Evolutionary conservation across 345 rosid genomes (phyloP).

Genomic region (Trapa bicornis): DNA sequence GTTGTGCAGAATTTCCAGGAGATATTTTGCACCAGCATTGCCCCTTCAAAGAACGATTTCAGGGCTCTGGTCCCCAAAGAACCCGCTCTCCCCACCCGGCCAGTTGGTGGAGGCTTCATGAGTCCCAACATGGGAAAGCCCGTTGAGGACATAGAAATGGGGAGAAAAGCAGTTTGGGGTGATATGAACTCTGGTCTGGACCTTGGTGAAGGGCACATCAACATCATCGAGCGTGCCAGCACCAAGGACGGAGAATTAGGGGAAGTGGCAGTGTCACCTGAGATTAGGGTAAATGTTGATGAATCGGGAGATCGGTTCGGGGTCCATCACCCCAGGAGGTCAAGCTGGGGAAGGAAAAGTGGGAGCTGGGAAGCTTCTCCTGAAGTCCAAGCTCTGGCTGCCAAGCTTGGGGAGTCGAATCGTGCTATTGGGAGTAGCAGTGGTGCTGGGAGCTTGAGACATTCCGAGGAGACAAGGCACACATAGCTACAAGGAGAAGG

Average conservation of each 20-base stretch:
- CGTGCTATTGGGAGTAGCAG: conserved; percentile 49
- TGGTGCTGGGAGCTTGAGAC: conserved; percentile 18
- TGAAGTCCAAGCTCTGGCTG: conserved; percentile 30
- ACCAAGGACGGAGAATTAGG: conserved; percentile 20
- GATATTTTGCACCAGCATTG: conserved; percentile 53
- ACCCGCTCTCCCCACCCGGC: conserved; percentile 45
- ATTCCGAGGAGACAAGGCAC: conserved; percentile 27
- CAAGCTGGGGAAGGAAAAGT: conserved; percentile 17
- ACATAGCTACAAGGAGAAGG: conserved; percentile 17
- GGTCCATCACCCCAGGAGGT: conserved; percentile 55
- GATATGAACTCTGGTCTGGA: conserved; percentile 40
- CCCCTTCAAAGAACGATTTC: conserved; percentile 68
- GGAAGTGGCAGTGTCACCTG: conserved; percentile 36
- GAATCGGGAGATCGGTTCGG: conserved; percentile 49
- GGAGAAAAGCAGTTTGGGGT: conserved; percentile 90
- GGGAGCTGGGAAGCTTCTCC: conserved; percentile 15
- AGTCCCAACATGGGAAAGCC: conserved; percentile 94
- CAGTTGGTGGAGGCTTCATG: conserved; percentile 69
- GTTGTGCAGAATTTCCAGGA: conserved; percentile 60
- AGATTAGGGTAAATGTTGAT: conserved; percentile 51
- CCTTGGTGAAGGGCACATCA: conserved; percentile 47
- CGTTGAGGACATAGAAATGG: conserved; percentile 87
- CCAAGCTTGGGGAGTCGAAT: conserved; percentile 52
- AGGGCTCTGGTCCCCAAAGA: conserved; percentile 65
- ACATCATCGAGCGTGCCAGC: conserved; percentile 22